Conservation (phyloP, 1,284 basidiomycete species). For the Leucoagaricus sp. region DNA sequence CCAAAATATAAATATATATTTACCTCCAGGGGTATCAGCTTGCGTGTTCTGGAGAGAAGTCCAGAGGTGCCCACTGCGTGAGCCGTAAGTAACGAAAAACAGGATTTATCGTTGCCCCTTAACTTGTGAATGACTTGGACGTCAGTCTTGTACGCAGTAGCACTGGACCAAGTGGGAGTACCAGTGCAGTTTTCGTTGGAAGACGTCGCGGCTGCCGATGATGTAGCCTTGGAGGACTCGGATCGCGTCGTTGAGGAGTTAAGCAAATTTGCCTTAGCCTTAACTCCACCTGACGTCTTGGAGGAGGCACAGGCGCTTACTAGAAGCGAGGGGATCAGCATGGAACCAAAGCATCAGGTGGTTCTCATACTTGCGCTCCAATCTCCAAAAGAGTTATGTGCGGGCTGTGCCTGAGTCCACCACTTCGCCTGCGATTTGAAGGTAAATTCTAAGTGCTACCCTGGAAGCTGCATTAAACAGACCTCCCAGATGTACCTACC, state of each 20-base stretch:
- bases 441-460: not conserved
- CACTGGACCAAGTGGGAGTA: constrained; percentile 51
- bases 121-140: constrained; percentile 52
- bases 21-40: constrained; percentile 55
- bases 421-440: constrained; percentile 52
- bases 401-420: constrained; percentile 53
- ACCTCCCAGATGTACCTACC: constrained; percentile 68
- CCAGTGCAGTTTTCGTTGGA: constrained; percentile 45
- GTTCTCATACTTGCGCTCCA: constrained; percentile 60
- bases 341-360: not conserved
- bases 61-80: constrained; percentile 55
- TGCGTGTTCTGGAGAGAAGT: constrained; percentile 67
- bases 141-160: constrained; percentile 50
- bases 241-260: too few species aligned
- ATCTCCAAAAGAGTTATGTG: constrained; percentile 51
- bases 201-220: constrained; percentile 24
- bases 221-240: too few species aligned
- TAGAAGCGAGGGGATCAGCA: constrained; percentile 25
- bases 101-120: constrained; percentile 20
- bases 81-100: not conserved
- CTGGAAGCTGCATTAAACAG: not conserved
- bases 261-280: too few species aligned
- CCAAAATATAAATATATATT: constrained; percentile 19
- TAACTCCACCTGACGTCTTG: not conserved
- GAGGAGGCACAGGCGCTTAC: constrained; percentile 57